phyloP scores from a whole-genome alignment of 2,329 filamentous ascomycete genomes.

The Neopestalotiopsis sp. region DNA sequence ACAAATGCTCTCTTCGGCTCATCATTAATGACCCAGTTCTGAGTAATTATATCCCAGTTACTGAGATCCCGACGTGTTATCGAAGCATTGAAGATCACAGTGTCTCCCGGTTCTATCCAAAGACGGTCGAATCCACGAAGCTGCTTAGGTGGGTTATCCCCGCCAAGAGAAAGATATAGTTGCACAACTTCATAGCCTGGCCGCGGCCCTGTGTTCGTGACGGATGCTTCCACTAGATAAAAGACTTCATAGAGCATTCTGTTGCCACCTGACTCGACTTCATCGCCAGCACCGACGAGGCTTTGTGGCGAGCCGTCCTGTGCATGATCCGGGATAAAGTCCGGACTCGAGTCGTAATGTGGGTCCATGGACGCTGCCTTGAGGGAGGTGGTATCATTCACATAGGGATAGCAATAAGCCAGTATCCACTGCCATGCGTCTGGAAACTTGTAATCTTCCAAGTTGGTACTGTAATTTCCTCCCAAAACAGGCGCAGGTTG shows the following conservation, averaged over 20 bases:
- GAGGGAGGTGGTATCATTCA: slow-evolving; percentile 65
- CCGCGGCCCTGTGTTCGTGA: slow-evolving; percentile 72
- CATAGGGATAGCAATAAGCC: slow-evolving; percentile 72
- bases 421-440: slow-evolving; percentile 54
- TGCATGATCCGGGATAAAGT: slow-evolving; percentile 64
- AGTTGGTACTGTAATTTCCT: slow-evolving; percentile 69
- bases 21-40: slow-evolving; percentile 80
- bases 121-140: slow-evolving; percentile 85
- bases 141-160: slow-evolving; percentile 68
- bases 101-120: slow-evolving; percentile 70
- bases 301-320: slow-evolving; percentile 62
- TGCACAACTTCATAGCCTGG: slow-evolving; percentile 76
- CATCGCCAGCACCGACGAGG: slow-evolving; percentile 47
- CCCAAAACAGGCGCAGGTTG: slow-evolving; percentile 83
- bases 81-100: slow-evolving; percentile 67
- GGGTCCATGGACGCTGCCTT: slow-evolving; percentile 60
- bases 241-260: slow-evolving; percentile 69
- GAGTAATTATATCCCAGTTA: slow-evolving; percentile 80
- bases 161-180: slow-evolving; percentile 81
- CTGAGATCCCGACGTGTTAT: slow-evolving; percentile 82
- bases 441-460: slow-evolving; percentile 73
- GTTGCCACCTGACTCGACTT: slow-evolving; percentile 67
- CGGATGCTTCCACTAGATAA: slow-evolving; percentile 69
- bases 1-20: slow-evolving; percentile 59
- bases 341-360: slow-evolving; percentile 62